Percentiles rank a stretch among this genome's conserved stretches.
Conservation (phyloP, 371 early-diverging fungal genomes). For the Rhizopus stolonifer region DNA sequence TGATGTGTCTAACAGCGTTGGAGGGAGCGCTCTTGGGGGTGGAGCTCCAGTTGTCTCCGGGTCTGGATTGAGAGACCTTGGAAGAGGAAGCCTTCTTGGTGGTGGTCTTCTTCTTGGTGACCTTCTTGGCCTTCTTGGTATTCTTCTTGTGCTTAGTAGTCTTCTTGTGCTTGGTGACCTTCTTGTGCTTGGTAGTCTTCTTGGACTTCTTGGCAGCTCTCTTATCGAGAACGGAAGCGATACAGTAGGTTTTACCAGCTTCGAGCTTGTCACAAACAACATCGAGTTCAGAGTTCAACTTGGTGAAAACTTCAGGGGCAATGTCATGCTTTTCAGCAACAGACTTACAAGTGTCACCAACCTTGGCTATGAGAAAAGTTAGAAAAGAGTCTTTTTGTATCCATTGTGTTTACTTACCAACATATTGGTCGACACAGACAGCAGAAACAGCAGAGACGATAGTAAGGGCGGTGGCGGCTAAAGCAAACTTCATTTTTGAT, state of each 20-base stretch:
- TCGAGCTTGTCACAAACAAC: constrained; percentile 13
- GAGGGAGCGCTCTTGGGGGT: constrained; percentile 25
- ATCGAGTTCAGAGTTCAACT: constrained; percentile 16
- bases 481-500: constrained; percentile 30
- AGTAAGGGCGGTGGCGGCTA: constrained; percentile 24
- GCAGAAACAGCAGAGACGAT: constrained; percentile 23
- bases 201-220: constrained; percentile 19
- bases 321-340: constrained; percentile 10
- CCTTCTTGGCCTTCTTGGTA: constrained; percentile 20
- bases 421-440: constrained; percentile 14
- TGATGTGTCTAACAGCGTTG: constrained; percentile 32
- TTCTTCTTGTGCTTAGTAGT: not conserved
- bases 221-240: not conserved
- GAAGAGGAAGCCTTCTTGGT: constrained; percentile 20
- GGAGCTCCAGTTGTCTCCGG: constrained; percentile 27
- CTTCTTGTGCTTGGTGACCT: constrained; percentile 15
- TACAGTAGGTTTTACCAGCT: constrained; percentile 20
- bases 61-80: constrained; percentile 20
- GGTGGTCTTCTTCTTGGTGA: constrained; percentile 31
- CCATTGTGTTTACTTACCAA: constrained; percentile 16
- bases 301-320: constrained; percentile 1
- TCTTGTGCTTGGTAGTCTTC: not conserved
- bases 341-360: constrained; percentile 16
- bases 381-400: not conserved
- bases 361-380: constrained; percentile 10